Percentiles rank a stretch among this genome's conserved stretches.
Conservation (phyloP, 1,139 yeast genomes). For the Sugiyamaella pinicola region DNA sequence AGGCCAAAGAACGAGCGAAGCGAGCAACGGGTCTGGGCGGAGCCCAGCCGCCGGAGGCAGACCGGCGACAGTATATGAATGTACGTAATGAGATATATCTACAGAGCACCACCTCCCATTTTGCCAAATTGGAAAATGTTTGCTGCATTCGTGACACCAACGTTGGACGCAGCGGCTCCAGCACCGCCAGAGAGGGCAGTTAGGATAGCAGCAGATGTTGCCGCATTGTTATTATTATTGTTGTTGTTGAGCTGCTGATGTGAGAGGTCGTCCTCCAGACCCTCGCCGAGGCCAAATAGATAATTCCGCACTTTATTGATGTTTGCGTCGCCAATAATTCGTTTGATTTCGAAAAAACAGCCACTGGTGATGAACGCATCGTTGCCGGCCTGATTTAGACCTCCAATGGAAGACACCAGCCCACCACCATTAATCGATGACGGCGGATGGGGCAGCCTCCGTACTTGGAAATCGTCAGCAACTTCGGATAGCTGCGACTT, state of each 20-base stretch:
- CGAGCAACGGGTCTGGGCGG: conserved; percentile 13
- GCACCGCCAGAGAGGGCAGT: conserved; percentile 15
- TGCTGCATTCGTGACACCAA: conserved; percentile 33
- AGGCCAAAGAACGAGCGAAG: background rate
- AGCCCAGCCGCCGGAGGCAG: too few species aligned
- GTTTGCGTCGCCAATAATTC: conserved; percentile 43
- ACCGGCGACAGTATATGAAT: too few species aligned
- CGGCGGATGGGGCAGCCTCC: conserved; percentile 34
- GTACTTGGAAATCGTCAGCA: conserved; percentile 53
- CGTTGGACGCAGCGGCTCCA: conserved; percentile 1
- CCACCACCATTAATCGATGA: conserved; percentile 30
- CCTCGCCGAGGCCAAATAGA: conserved; percentile 45
- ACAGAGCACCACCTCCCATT: conserved; percentile 38
- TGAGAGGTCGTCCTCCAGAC: conserved; percentile 27
- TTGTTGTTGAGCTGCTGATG: background rate
- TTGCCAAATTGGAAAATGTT: conserved; percentile 41
- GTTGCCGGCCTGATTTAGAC: conserved; percentile 52
- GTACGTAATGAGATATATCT: conserved; percentile 3
- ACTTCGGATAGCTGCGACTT: conserved; percentile 45
- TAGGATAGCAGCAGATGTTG: conserved; percentile 19
- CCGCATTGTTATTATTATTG: conserved; percentile 17
- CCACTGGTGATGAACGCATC: conserved; percentile 54
- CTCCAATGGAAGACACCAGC: conserved; percentile 5
- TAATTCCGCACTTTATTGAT: conserved; percentile 38
- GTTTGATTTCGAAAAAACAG: conserved; percentile 54